phyloP scores from a whole-genome alignment of 148 eudicot genomes.

The Chenopodium formosanum region DNA sequence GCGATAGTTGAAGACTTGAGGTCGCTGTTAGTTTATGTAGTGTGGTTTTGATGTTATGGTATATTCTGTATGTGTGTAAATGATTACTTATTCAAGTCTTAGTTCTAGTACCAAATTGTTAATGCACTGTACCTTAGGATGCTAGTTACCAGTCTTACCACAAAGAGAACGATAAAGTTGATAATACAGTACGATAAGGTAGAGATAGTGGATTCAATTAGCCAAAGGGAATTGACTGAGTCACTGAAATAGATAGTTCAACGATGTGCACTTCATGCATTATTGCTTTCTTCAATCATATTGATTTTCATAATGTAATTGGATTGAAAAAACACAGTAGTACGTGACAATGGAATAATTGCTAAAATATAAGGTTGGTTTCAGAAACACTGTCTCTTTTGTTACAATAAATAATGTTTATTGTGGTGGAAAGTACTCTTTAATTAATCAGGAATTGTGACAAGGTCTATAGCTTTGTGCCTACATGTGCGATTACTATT shows the following conservation, averaged over 20 bases:
- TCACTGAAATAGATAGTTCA: slow-evolving; percentile 25
- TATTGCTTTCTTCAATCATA: not conserved
- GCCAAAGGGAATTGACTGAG: not conserved
- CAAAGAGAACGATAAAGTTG: not conserved
- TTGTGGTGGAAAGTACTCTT: slow-evolving; percentile 16
- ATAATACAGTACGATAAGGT: not conserved
- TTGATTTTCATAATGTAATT: not conserved
- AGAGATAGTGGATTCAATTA: slow-evolving; percentile 16
- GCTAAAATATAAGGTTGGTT: not conserved
- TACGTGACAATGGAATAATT: slow-evolving; percentile 13
- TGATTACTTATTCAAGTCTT: not conserved
- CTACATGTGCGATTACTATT: not conserved
- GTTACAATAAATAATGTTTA: not conserved
- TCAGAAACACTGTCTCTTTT: slow-evolving; percentile 11
- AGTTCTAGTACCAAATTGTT: not conserved
- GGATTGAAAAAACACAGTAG: not conserved
- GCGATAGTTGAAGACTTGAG: not conserved
- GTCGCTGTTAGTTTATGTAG: not conserved
- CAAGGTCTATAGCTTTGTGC: not conserved
- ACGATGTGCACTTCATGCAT: not conserved
- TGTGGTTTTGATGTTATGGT: not conserved
- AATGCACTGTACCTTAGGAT: slow-evolving; percentile 10
- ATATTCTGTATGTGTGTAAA: not conserved
- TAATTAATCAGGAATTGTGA: slow-evolving; percentile 13
- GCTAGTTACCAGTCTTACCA: slow-evolving; percentile 1